Percentiles rank a stretch among this genome's conserved stretches.
Conservation (phyloP, 2,329 filamentous ascomycete genomes). For the Clonostachys rosea region DNA sequence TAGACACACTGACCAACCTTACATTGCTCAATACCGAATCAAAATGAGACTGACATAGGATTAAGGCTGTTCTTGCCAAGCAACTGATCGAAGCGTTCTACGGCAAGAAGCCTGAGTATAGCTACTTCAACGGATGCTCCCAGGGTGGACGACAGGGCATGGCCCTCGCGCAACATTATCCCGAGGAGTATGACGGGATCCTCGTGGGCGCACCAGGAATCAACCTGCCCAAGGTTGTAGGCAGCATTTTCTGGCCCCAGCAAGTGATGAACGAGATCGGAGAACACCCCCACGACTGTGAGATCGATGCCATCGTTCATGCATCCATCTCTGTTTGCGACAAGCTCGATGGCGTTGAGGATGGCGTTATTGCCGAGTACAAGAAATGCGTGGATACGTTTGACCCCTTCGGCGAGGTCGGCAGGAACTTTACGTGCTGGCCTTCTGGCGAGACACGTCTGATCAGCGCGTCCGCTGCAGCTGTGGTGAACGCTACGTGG, state of each 20-base stretch:
- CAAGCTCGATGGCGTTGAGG: conserved; percentile 1
- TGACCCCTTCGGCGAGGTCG: conserved; percentile 18
- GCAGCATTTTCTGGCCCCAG: conserved; percentile 1
- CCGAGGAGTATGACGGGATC: conserved; percentile 48
- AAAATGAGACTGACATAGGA: no score
- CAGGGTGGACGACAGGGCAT: conserved; percentile 52
- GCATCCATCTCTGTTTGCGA: conserved; percentile 1
- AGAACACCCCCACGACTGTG: conserved; percentile 3
- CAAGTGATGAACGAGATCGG: conserved; percentile 29
- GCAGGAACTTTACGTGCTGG: conserved; percentile 11
- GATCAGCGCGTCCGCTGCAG: conserved; percentile 6
- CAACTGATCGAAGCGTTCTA: conserved; percentile 36
- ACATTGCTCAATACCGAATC: no score
- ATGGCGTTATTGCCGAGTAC: background rate
- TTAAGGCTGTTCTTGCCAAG: conserved; percentile 31
- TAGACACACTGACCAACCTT: background rate
- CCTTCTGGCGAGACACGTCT: background rate
- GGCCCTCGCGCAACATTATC: conserved; percentile 43
- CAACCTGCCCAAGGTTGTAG: conserved; percentile 25
- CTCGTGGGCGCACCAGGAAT: conserved; percentile 39
- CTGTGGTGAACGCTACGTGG: conserved; percentile 9
- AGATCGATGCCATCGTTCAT: conserved; percentile 1
- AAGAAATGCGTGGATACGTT: conserved; percentile 19
- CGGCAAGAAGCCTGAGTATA: conserved; percentile 25
- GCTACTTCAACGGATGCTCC: conserved; percentile 47